Percentiles rank a stretch among this genome's conserved stretches.
Conservation (phyloP, 257 asterid species). For the Rubia yunnanensis region DNA sequence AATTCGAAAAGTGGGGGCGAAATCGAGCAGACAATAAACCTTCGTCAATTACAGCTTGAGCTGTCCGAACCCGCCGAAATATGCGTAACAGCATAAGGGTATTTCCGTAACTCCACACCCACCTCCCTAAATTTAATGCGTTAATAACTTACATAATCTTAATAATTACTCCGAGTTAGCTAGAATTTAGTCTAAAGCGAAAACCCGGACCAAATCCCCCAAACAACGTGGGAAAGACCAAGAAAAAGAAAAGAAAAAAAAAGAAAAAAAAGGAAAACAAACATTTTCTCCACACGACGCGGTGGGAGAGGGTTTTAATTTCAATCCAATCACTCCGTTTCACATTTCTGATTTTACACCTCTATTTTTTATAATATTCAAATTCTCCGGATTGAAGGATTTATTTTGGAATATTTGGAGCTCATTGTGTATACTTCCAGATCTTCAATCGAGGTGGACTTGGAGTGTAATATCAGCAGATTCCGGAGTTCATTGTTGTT, state of each 20-base stretch:
- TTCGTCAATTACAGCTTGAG: conserved; percentile 20
- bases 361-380: conserved; percentile 6
- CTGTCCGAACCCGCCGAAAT: conserved; percentile 23
- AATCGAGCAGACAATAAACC: conserved; percentile 9
- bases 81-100: conserved; percentile 29
- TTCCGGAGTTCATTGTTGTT: conserved; percentile 20
- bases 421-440: conserved; percentile 32
- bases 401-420: conserved; percentile 8
- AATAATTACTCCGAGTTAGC: neutral
- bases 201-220: conserved; percentile 59
- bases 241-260: conserved; percentile 14
- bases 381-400: conserved; percentile 12
- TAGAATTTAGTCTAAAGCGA: conserved; percentile 10
- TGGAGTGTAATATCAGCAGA: neutral
- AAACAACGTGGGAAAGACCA: conserved; percentile 45
- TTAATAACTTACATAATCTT: neutral
- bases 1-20: conserved; percentile 28
- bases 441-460: conserved; percentile 26
- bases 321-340: conserved; percentile 18
- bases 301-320: conserved; percentile 14
- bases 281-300: conserved; percentile 9
- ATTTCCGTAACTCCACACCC: conserved; percentile 12
- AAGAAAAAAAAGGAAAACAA: neutral
- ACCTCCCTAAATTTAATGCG: neutral
- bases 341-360: conserved; percentile 19